phyloP scores from a whole-genome alignment of 169 alveolate species.

The Eimeria zaria region DNA sequence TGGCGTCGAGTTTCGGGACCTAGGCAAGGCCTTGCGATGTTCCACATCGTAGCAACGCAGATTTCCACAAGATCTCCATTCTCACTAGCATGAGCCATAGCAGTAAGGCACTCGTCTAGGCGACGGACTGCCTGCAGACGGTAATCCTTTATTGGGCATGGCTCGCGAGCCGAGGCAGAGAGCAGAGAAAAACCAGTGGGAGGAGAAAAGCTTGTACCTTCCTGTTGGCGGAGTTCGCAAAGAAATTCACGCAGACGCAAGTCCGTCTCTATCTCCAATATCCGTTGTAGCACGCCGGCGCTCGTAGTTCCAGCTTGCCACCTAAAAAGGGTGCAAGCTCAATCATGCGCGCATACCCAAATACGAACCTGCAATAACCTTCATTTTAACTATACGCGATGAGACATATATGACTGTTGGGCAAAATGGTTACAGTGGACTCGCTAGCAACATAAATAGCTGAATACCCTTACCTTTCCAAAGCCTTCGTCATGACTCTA shows the following conservation, averaged over 20 bases:
- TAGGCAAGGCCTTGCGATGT: constrained; percentile 67
- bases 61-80: constrained; percentile 67
- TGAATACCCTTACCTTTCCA: constrained; percentile 43
- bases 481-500: constrained; percentile 56
- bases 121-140: constrained; percentile 74
- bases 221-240: constrained; percentile 38
- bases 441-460: neutral
- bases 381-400: neutral
- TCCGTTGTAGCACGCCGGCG: constrained; percentile 52
- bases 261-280: constrained; percentile 63
- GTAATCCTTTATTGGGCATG: constrained; percentile 43
- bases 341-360: neutral
- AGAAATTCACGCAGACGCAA: constrained; percentile 70
- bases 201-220: constrained; percentile 16
- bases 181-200: neutral
- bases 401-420: neutral
- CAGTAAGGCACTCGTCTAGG: constrained; percentile 64
- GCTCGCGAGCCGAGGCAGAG: constrained; percentile 40
- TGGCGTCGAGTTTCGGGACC: constrained; percentile 57
- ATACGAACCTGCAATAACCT: neutral
- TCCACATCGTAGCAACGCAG: constrained; percentile 70
- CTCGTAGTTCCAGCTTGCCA: constrained; percentile 65
- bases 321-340: constrained; percentile 7
- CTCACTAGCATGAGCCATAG: constrained; percentile 64
- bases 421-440: neutral